Evolutionary conservation across 75 land plant genomes (phyloP), one percentile per base, ranked within the genome.

Genomic region (Pinus tabuliformis): DNA sequence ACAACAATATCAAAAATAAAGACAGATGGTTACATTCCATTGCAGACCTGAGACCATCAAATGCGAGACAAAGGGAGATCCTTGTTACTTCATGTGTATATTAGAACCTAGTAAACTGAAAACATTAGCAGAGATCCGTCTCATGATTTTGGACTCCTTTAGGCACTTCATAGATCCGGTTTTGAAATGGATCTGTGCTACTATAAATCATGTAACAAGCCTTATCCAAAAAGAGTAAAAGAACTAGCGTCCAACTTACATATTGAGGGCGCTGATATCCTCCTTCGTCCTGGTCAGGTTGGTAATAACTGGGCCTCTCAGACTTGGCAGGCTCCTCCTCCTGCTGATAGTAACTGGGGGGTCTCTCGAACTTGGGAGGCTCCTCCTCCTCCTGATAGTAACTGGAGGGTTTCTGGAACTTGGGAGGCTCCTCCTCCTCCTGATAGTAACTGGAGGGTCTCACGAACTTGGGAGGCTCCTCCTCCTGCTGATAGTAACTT

Each of bases 271-370:
- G 68, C 20, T 37, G 39, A 64, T 64, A 42, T 42, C 49, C 3
- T 45, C n/a, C 71, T n/a, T 8, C 71, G 18, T 68, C 9, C 16
- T 68, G 49, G n/a, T 1, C 42, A 49, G 54, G 54, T 49, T 49
- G 54, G 13, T 11, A 6, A 39, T 68, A 68, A 42, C 71, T 42
- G 22, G 71, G 52, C 36, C 52, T 68, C 52, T 68, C 52, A 12
- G 42, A 68, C 42, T 3, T 42, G 3, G 71, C 52, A 68, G 71
- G 52, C 71, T 68, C 71, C 12, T 39, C 71, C 15, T 68, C 71
- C n/a, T 68, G 49, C 71, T 68, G 71, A 12, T 20, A 1, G 21
- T 68, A 68, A 42, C 39, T 20, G 45, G 52, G 70, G 18, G 16
- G 36, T 6, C 42, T 33, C 39, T 63, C 66, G 4, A 18, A 6